Evolutionary conservation across 2,329 filamentous ascomycete genomes (phyloP), one percentile per base, ranked within the genome.

Genomic region (Alternaria triticina): DNA sequence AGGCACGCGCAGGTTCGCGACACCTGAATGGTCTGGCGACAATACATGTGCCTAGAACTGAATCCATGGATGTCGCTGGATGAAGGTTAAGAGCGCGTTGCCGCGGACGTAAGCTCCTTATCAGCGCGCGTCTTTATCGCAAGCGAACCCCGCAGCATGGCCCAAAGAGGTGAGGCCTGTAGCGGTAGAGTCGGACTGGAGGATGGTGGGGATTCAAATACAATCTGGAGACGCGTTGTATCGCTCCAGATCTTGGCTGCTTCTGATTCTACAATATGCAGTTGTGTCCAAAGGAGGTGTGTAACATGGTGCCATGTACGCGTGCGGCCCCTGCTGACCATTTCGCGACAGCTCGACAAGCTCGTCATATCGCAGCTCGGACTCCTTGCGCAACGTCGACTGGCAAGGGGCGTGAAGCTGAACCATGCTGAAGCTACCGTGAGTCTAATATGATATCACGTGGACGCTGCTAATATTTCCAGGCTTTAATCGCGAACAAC

Each of bases 361-460:
- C 92, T 98, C 82, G 87, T 91, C 79, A 95, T 97, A 78, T 92
- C 94, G 58, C 93, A 97, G 82, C 85, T 97, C 65, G 95, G 95
- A 72, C 87, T 91, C 70, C 87, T 97, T 52, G 95, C 95, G 58
- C 95, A 98, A 84, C 88, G 91, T 68, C 89, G 95, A 64, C 89
- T 98, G 70, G 95, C 95, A 30, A 86, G 95, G 74, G 95, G 95
- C 55, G 89, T 97, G 57, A 91, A 90, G 77, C 84, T 98, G 72
- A 98, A 98, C 77, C 93, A 97, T 83, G 86, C 91, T 30, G 95
- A 98, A 84, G 93, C 95, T 65, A 90, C 89, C 70, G 93, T 96
- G 81, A 58, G 81, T 55, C n/a, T 1, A 1, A 15, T 10, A 22
- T 6, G 11, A 3, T 8, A 15, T 28, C 20, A 10, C 57, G 54